Evolutionary conservation across 2,329 filamentous ascomycete genomes (phyloP), one percentile per base, ranked within the genome.

Genomic region (Curvularia eragrostidis): DNA sequence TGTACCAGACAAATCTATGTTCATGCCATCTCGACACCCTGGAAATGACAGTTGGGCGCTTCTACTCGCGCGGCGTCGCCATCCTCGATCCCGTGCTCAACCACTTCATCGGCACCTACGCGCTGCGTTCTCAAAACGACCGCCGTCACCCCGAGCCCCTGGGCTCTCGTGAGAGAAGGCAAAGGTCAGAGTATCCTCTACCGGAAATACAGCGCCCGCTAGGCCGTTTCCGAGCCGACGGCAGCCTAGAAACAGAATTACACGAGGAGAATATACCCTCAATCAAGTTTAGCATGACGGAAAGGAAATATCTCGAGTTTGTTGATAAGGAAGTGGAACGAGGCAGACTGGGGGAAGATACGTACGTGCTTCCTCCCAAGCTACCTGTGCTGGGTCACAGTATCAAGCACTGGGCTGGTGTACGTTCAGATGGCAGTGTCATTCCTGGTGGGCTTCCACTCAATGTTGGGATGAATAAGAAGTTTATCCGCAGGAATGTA

Each of bases 81-180:
- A 38, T 67, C 15, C 58, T 68, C 13, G 67, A 70, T 38, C 64
- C 66, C 9, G 64, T 70, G 8, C 26, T 70, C 7, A 61, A 56
- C 36, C 56, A 61, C 47, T 43, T 70, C 23, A 48, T 63, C 24
- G 67, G 61, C 3, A 65, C 61, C 13, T 68, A 68, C 36, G 41
- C 56, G 5, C 43, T 38, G 5, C 46, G 64, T 8, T 39, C 21
- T 10, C 30, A 26, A 9, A 3, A 21, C 6, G 66, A 68, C 42
- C 58, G 61, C 18, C 26, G 9, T 9, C 19, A 61, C 12, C 44
- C 53, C 6, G 23, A 53, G 18, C 49, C 53, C 23, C 13, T 19
- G 1, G 41, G 8, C 6, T n/a, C 12, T 2, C 41, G 21, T 13
- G 5, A 28, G n/a, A 12, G n/a, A 41, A 36, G 32, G 15, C 6